Conservation (phyloP, 164 flowering plant genomes). For the Protea cynaroides region DNA sequence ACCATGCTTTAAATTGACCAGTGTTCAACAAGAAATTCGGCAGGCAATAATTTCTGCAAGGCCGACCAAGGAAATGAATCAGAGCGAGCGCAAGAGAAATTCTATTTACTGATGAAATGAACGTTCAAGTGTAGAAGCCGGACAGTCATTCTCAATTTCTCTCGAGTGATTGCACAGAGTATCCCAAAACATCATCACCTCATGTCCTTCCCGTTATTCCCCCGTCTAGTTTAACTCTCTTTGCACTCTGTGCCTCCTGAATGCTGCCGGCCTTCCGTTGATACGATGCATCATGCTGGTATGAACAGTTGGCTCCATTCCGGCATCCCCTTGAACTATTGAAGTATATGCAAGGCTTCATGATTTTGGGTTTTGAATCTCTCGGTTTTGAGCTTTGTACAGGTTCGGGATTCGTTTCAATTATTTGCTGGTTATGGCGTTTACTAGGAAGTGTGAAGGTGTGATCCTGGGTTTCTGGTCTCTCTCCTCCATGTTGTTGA, state of each 20-base stretch:
- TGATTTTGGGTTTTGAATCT: slow-evolving; percentile 51
- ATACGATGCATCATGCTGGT: slow-evolving; percentile 52
- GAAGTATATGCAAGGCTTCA: slow-evolving; percentile 76
- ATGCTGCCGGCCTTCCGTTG: slow-evolving; percentile 35
- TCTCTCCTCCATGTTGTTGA: slow-evolving; percentile 85
- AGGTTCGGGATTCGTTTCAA: slow-evolving; percentile 26
- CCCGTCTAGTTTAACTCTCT: slow-evolving; percentile 85
- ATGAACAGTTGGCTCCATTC: slow-evolving; percentile 74
- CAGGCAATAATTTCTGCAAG: no score
- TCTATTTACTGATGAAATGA: slow-evolving; percentile 1
- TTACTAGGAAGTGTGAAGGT: slow-evolving; percentile 21
- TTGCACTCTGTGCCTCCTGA: slow-evolving; percentile 49
- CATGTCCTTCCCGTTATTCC: slow-evolving; percentile 47
- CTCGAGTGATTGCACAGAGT: neutral
- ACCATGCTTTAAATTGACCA: no score
- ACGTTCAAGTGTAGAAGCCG: slow-evolving; percentile 1
- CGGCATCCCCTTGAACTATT: slow-evolving; percentile 84
- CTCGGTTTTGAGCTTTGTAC: slow-evolving; percentile 30
- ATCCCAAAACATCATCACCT: neutral
- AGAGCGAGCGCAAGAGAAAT: neutral
- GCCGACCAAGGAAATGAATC: no score
- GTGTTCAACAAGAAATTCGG: no score
- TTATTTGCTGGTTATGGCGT: slow-evolving; percentile 18
- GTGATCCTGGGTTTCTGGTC: slow-evolving; percentile 28
- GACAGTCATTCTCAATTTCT: neutral